Base-by-base conservation (phyloP, 306 rosid genomes). In the Cucurbita argyrosperma region DNA sequence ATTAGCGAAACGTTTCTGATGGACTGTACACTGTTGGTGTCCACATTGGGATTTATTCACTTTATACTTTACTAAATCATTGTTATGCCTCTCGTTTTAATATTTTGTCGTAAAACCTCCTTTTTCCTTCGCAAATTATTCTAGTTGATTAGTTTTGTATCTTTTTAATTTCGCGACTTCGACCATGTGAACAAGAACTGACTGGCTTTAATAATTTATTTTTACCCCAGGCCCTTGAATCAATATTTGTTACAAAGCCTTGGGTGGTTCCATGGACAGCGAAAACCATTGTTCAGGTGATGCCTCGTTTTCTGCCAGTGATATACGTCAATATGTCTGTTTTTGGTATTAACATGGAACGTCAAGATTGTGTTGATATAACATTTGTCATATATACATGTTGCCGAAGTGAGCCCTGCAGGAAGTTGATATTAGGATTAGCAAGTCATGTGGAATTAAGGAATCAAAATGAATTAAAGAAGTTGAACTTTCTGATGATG, bases 231-330 rank as follows among this genome's bases (percentile, higher is more conserved):
- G 74, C 26, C 14, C 10, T 50, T 14, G 55, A 50, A 70, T 8
- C 45, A 30, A 26, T 50, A 14, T 70, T 70, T 50, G 74, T 49
- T 30, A 26, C 57, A 50, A 50, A 70, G 21, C 55, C 74, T 12
- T 95, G 99, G 99, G 84, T 84, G 80, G 97, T 94, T 78, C 97
- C 99, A 10, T 94, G 99, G 97, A 79, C 82, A 54, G 96, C 89
- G 42, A 81, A 86, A 81, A 95, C 97, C 80, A 95, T 95, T 83
- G 53, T 95, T 69, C 95, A 87, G 84, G 98, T 86, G 80, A 80
- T 89, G 15, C 15, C 55, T 50, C 8, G 10, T 70, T 13, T 46
- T 49, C 45, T 26, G 6, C 40, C 37, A 19, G n/a, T 43, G 8
- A 21, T 43, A 3, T 18, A 19, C 15, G 23, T 18, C 19, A 3